Percentiles rank a stretch among this genome's conserved stretches.
These are phyloP conservation scores for Gloeostereum incarnatum DNA, from an alignment of 768 basidiomycete species.

Conservation along the genomic window DNA sequence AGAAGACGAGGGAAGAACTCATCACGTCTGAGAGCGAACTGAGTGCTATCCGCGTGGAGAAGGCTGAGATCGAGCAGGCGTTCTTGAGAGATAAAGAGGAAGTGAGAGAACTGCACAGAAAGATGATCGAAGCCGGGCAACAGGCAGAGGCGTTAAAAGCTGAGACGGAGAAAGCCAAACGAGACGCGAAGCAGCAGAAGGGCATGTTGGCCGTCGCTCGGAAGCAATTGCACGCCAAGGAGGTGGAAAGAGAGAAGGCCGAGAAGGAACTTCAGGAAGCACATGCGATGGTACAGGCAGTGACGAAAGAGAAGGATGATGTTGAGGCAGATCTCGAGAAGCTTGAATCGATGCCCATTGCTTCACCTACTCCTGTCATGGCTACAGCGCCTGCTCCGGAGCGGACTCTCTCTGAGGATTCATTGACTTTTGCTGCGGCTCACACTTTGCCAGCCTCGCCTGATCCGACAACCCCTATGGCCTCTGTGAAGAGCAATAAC, in stretches of 20 bases:
- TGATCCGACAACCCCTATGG: conserved; percentile 41
- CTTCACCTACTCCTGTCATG: not conserved
- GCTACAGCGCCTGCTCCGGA: conserved; percentile 10
- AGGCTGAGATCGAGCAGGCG: conserved; percentile 81
- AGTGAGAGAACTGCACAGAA: conserved; percentile 72
- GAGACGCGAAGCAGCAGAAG: conserved; percentile 94
- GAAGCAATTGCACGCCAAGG: conserved; percentile 85
- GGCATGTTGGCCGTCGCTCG: conserved; percentile 90
- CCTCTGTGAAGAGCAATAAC: conserved; percentile 71
- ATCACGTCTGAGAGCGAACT: conserved; percentile 91
- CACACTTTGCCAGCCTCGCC: conserved; percentile 70
- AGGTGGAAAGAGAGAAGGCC: conserved; percentile 61
- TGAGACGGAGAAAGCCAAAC: conserved; percentile 82
- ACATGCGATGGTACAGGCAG: conserved; percentile 37
- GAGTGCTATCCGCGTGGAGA: conserved; percentile 81
- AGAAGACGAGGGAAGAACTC: conserved; percentile 64
- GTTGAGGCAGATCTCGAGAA: conserved; percentile 41
- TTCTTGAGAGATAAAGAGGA: conserved; percentile 94
- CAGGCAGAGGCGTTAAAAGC: conserved; percentile 62
- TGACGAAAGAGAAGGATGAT: conserved; percentile 46
- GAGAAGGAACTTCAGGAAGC: conserved; percentile 70
- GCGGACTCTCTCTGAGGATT: conserved; percentile 33
- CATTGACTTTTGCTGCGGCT: conserved; percentile 52
- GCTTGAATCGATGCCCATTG: conserved; percentile 10
- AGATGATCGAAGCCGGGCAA: conserved; percentile 72